Conservation (phyloP, 805 yeast genomes). For the Komagataella kurtzmanii region DNA sequence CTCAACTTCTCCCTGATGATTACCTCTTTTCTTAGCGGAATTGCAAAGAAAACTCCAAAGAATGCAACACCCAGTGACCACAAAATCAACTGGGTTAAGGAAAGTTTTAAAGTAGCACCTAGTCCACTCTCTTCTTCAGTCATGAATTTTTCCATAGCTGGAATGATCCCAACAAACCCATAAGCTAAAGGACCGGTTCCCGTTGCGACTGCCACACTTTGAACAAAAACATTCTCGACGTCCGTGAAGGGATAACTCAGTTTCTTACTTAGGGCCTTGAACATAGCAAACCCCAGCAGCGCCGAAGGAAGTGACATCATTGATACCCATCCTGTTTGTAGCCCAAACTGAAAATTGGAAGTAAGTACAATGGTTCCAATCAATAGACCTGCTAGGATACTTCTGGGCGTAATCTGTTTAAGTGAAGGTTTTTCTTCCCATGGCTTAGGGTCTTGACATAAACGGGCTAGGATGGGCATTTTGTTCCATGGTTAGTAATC, state of each 20-base stretch:
- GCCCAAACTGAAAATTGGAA: slow-evolving; percentile 90
- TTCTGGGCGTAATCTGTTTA: slow-evolving; percentile 61
- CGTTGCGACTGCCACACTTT: slow-evolving; percentile 89
- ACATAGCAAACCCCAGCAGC: slow-evolving; percentile 70
- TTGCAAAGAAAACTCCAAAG: slow-evolving; percentile 92
- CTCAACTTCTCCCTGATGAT: slow-evolving; percentile 78
- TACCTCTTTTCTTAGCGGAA: slow-evolving; percentile 77
- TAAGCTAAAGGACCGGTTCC: slow-evolving; percentile 96
- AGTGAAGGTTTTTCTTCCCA: slow-evolving; percentile 37
- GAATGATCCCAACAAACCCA: slow-evolving; percentile 90
- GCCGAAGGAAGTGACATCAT: slow-evolving; percentile 98
- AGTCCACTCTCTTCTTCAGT: slow-evolving; percentile 68
- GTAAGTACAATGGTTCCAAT: slow-evolving; percentile 84
- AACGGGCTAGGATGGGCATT: slow-evolving; percentile 1
- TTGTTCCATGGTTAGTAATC: neutral
- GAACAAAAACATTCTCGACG: slow-evolving; percentile 89
- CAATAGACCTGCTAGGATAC: slow-evolving; percentile 59
- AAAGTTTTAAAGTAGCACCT: slow-evolving; percentile 20
- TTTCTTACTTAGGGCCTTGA: slow-evolving; percentile 36
- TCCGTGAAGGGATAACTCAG: slow-evolving; percentile 47
- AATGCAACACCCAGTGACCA: slow-evolving; percentile 88
- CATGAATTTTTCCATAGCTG: slow-evolving; percentile 86
- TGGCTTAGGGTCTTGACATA: slow-evolving; percentile 2
- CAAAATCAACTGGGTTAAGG: slow-evolving; percentile 40
- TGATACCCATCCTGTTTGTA: slow-evolving; percentile 98